Percentiles rank a stretch among this genome's conserved stretches.
phyloP scores from a whole-genome alignment of 2,329 filamentous ascomycete species.

The Thyridium curvatum region DNA sequence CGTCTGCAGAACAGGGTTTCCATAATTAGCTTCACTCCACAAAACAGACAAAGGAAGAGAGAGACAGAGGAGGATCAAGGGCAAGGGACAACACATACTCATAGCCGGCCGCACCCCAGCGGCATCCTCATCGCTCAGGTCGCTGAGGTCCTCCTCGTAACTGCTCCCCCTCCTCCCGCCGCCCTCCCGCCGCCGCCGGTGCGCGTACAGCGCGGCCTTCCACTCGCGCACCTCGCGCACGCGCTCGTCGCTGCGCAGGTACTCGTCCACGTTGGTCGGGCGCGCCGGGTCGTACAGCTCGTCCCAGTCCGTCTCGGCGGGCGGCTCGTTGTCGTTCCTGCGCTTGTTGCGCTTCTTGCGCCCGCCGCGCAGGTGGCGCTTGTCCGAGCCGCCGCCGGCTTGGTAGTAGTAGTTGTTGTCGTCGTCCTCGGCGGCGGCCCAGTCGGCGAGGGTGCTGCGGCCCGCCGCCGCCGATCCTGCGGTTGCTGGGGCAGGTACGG shows the following conservation, averaged over 20 bases:
- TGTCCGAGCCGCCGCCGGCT: slow-evolving; percentile 42
- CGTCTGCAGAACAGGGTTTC: background rate
- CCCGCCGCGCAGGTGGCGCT: slow-evolving; percentile 64
- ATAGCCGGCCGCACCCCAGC: slow-evolving; percentile 15
- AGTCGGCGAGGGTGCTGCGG: slow-evolving; percentile 73
- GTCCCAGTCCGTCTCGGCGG: slow-evolving; percentile 73
- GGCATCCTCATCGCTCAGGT: slow-evolving; percentile 24
- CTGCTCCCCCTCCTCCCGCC: slow-evolving; percentile 32
- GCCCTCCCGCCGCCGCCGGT: slow-evolving; percentile 43
- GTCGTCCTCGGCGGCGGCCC: slow-evolving; percentile 71
- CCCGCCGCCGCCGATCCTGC: slow-evolving; percentile 36
- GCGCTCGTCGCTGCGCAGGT: slow-evolving; percentile 77
- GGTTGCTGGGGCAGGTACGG: slow-evolving; percentile 16
- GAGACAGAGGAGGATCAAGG: background rate
- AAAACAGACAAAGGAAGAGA: background rate
- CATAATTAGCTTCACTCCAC: background rate
- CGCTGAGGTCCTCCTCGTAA: slow-evolving; percentile 34
- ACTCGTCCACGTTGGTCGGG: slow-evolving; percentile 81
- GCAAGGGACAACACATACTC: slow-evolving; percentile 21
- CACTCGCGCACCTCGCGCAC: slow-evolving; percentile 75
- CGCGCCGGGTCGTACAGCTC: slow-evolving; percentile 81
- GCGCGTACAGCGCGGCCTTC: slow-evolving; percentile 75
- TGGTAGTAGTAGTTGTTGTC: slow-evolving; percentile 59
- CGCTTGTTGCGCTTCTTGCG: slow-evolving; percentile 58
- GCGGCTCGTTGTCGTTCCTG: slow-evolving; percentile 54